Conservation (phyloP, 2,329 filamentous ascomycete genomes). For the Calonectria montana region DNA sequence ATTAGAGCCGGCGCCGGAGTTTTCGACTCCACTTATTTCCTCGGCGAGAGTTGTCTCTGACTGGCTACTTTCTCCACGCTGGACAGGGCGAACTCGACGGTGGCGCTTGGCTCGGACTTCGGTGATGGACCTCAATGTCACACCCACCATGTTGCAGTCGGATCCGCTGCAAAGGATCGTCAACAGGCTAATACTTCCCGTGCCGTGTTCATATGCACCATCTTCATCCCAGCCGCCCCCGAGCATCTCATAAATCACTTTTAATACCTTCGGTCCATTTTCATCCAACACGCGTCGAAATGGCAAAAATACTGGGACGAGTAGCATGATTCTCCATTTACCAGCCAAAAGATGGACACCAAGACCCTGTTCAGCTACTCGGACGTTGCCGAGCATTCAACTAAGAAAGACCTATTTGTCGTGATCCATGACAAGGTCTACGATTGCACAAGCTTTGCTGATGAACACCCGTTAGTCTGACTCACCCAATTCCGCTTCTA, state of each 20-base stretch:
- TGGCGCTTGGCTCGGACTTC: not conserved
- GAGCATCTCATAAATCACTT: not conserved
- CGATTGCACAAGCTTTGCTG: constrained; percentile 82
- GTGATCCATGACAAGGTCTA: constrained; percentile 94
- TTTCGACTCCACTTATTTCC: not conserved
- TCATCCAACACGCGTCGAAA: not conserved
- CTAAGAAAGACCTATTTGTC: constrained; percentile 88
- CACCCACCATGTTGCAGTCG: not conserved
- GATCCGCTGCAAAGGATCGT: not conserved
- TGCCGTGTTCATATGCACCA: not conserved
- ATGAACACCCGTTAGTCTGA: constrained; percentile 82
- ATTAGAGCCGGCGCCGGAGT: constrained; percentile 4
- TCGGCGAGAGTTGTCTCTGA: constrained; percentile 1
- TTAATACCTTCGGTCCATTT: not conserved
- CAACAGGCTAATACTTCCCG: not conserved
- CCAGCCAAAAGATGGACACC: constrained; percentile 8
- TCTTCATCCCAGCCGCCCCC: not conserved
- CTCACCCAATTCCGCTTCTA: not conserved
- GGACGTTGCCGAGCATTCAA: constrained; percentile 80
- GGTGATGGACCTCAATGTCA: not conserved
- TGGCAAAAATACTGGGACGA: not conserved
- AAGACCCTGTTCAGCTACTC: constrained; percentile 71
- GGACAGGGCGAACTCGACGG: not conserved
- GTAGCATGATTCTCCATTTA: not conserved
- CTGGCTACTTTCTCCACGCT: not conserved